Evolutionary conservation across 106 monocot species (phyloP), one percentile per base, ranked within the genome.

Genomic region (Apostasia ramifera): DNA sequence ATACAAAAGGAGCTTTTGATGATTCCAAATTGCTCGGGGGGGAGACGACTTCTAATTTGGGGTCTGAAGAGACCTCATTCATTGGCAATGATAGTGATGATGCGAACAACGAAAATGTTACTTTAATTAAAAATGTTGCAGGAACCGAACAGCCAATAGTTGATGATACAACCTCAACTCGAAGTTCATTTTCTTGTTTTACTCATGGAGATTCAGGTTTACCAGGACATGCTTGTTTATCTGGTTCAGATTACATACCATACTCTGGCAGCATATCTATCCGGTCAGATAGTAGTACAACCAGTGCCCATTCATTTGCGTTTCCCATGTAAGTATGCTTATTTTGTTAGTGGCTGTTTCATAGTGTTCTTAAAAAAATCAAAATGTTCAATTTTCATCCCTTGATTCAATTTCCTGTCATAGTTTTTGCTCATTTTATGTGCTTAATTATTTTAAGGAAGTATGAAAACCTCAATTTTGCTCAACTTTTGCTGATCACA

Each of bases 241-340:
- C 79, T n/a, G 77, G 78, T 55, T 86, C 86, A 0, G 86, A 82
- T 5, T 84, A 78, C 7, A 72, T 86, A 65, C 80, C 82, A 41
- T 89, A 78, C 60, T 89, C 88, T 63, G 91, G 91, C 43, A 95
- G 76, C 80, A 81, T 85, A 61, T 94, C 94, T 60, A 67, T 80
- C 71, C 90, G 90, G 4, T 94, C 94, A 2, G 90, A 94, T 56
- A 90, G 87, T 64, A 90, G 90, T 67, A 78, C 87, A 1, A 90
- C 94, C 61, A 94, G 94, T 66, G 76, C 86, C 47, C 77, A 87
- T 8, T 94, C 94, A 44, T 94, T 94, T 58, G 94, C 94, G 40
- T 94, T 94, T 81, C 94, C 94, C 15, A 66, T 89, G 92, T 97
- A 86, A 82, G 95, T 76, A 44, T 12, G 42, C 12, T 62, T 26